phyloP scores from a whole-genome alignment of 169 alveolate genomes.

The Plasmodium inui region DNA sequence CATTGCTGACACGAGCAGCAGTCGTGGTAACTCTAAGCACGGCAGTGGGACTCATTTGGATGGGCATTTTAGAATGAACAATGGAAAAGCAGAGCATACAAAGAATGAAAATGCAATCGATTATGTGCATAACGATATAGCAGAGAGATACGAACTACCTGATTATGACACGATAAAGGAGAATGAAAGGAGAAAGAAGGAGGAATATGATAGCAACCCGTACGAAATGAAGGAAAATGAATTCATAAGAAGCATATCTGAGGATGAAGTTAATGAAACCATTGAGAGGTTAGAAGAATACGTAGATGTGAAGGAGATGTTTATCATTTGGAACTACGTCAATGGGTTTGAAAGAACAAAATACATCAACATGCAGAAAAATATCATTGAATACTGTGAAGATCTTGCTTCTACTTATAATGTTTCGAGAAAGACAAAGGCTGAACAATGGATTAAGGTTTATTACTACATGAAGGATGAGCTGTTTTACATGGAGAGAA shows the following conservation, averaged over 20 bases:
- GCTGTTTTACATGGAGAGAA: background rate
- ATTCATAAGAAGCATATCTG: background rate
- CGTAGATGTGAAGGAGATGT: conserved; percentile 35
- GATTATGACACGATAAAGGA: background rate
- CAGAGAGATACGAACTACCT: background rate
- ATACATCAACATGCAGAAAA: conserved; percentile 9
- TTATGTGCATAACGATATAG: background rate
- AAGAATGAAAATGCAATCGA: background rate
- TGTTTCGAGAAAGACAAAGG: background rate
- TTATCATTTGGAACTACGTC: conserved; percentile 19
- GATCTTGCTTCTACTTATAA: background rate
- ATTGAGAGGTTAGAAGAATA: background rate
- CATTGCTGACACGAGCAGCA: background rate
- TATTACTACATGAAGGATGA: conserved; percentile 13
- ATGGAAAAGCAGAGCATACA: background rate
- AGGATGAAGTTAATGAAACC: background rate
- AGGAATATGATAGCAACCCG: background rate
- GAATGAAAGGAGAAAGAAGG: background rate
- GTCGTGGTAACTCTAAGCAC: background rate
- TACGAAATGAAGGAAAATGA: background rate
- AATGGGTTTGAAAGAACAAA: conserved; percentile 19
- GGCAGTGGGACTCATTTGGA: background rate
- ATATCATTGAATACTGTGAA: conserved; percentile 18
- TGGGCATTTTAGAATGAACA: background rate
- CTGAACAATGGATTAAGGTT: background rate